A percentile compares a stretch with the other conserved stretches of the same genome.
phyloP scores from a whole-genome alignment of 495 filamentous ascomycete genomes.

The Penicillium mononematosum region DNA sequence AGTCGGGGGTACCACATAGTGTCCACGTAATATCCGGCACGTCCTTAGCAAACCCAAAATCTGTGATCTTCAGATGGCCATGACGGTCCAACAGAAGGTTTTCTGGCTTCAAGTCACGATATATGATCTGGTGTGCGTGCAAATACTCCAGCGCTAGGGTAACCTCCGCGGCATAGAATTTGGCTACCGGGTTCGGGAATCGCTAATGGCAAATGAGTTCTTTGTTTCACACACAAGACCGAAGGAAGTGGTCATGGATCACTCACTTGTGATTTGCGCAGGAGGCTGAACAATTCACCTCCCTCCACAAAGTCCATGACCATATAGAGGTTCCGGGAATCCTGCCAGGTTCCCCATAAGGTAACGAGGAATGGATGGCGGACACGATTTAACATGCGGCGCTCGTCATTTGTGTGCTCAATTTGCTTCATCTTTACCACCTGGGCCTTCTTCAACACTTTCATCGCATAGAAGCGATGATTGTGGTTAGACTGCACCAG shows the following conservation, averaged over 20 bases:
- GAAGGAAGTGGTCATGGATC: not conserved
- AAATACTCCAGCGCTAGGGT: conserved; percentile 94
- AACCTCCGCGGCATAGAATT: conserved; percentile 98
- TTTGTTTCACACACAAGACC: not conserved
- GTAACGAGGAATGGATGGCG: conserved; percentile 98
- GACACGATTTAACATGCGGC: conserved; percentile 89
- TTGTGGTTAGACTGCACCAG: conserved; percentile 97
- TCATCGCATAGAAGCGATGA: conserved; percentile 94
- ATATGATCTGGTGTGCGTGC: conserved; percentile 93
- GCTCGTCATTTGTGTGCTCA: conserved; percentile 97
- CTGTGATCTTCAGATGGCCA: conserved; percentile 96
- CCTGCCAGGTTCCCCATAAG: conserved; percentile 97
- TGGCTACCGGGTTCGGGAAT: conserved; percentile 97
- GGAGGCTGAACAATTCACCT: conserved; percentile 91
- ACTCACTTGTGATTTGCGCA: conserved; percentile 94
- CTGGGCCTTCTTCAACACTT: conserved; percentile 96
- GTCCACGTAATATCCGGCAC: conserved; percentile 99
- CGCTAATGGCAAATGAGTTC: conserved; percentile 54
- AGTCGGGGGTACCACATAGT: conserved; percentile 96
- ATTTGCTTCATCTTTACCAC: conserved; percentile 99
- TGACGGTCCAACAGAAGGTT: conserved; percentile 93
- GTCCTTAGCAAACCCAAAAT: conserved; percentile 98
- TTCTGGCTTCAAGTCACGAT: conserved; percentile 95
- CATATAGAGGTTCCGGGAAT: conserved; percentile 95
- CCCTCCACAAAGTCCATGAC: conserved; percentile 99